phyloP scores from a whole-genome alignment of 768 basidiomycete species.

The Pulveroboletus sp. region DNA sequence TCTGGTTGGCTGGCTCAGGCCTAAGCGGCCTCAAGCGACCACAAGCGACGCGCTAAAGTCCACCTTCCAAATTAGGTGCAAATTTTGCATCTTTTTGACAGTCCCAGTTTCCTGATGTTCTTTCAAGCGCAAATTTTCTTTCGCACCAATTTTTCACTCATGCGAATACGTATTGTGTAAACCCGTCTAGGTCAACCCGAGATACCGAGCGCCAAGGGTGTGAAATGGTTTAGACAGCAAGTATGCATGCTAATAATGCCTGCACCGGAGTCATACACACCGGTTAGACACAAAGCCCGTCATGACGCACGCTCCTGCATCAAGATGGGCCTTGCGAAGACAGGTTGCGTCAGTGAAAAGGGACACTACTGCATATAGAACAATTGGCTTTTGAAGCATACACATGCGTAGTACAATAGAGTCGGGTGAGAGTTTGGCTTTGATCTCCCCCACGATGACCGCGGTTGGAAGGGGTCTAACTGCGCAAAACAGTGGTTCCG shows the following conservation, averaged over 20 bases:
- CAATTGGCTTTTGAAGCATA: neutral
- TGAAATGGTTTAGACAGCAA: neutral
- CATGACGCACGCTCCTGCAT: conserved; percentile 7
- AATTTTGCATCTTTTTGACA: no score
- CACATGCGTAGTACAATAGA: neutral
- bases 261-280: neutral
- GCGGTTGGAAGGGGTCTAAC: neutral
- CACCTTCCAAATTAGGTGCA: no score
- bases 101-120: no score
- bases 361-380: neutral
- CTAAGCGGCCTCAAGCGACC: no score
- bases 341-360: neutral
- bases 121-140: no score
- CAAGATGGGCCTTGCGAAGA: conserved; percentile 21
- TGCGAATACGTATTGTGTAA: no score
- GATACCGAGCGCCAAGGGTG: no score
- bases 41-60: no score
- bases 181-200: no score
- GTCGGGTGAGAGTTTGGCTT: neutral
- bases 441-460: neutral
- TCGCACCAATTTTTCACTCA: no score
- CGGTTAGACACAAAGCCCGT: conserved; percentile 6
- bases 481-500: neutral
- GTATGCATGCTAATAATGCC: neutral
- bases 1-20: no score